These are phyloP conservation scores for Laburnicola sp. DNA, from an alignment of 2,329 filamentous ascomycete genomes.

Conservation along the genomic window DNA sequence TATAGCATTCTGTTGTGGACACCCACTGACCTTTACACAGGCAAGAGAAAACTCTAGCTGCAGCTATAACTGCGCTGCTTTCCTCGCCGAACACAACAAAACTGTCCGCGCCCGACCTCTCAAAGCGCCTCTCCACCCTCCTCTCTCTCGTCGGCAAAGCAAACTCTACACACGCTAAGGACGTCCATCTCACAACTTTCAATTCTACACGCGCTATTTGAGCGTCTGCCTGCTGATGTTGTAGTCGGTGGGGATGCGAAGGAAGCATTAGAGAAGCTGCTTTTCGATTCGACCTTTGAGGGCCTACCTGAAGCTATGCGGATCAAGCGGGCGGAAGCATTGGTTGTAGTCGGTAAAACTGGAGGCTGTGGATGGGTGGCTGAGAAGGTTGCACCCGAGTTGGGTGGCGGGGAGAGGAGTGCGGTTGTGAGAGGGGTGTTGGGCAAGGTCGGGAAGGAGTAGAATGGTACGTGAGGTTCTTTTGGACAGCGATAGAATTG, in stretches of 20 bases:
- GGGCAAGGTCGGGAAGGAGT: conserved; percentile 22
- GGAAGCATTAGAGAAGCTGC: conserved; percentile 20
- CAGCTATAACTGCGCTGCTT: conserved; percentile 25
- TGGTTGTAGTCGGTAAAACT: conserved; percentile 23
- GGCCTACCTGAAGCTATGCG: conserved; percentile 33
- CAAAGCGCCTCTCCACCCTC: conserved; percentile 12
- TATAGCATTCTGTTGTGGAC: not conserved
- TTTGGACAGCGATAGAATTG: too few relatives aligned
- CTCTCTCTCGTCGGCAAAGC: conserved; percentile 24
- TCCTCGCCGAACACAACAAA: conserved; percentile 21
- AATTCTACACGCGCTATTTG: conserved; percentile 25
- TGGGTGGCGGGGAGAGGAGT: conserved; percentile 26
- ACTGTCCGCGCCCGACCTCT: conserved; percentile 14
- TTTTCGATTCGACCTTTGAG: conserved; percentile 31
- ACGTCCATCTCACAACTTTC: conserved; percentile 29
- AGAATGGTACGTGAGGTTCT: not conserved
- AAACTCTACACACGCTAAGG: conserved; percentile 24
- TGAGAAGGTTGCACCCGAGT: conserved; percentile 20
- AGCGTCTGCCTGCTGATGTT: conserved; percentile 13
- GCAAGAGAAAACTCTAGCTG: conserved; percentile 28
- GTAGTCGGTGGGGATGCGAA: conserved; percentile 14
- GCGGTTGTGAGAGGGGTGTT: conserved; percentile 24
- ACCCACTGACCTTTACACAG: conserved; percentile 14
- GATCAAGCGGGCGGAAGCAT: conserved; percentile 31
- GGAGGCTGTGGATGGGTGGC: conserved; percentile 18